Conservation (phyloP, 2,329 filamentous ascomycete species). For the Neofusicoccum umdonicola region DNA sequence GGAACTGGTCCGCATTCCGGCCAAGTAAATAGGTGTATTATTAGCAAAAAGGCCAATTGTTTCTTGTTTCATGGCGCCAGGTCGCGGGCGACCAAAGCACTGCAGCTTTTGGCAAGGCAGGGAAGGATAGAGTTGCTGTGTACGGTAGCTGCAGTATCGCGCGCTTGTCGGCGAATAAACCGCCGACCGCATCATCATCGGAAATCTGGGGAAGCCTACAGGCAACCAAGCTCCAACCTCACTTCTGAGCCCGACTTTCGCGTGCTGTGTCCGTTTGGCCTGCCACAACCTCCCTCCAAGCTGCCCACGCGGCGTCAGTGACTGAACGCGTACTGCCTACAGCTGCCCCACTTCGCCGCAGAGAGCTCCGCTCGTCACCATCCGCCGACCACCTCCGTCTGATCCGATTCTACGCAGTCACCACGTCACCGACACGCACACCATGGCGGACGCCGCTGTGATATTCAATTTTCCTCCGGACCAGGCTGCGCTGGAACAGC, state of each 20-base stretch:
- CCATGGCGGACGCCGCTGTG: slow-evolving; percentile 9
- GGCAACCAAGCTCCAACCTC: slow-evolving; percentile 12
- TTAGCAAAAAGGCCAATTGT: neutral
- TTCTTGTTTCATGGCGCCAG: neutral
- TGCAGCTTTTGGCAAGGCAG: neutral
- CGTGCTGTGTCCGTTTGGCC: neutral
- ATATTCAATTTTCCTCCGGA: slow-evolving; percentile 16
- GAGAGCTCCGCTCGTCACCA: slow-evolving; percentile 10
- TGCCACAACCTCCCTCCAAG: neutral
- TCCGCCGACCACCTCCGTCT: neutral
- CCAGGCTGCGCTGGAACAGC: slow-evolving; percentile 5
- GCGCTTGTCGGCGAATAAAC: slow-evolving; percentile 7
- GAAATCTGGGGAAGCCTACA: slow-evolving; percentile 17
- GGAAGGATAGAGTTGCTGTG: neutral
- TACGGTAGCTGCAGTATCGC: neutral
- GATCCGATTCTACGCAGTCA: neutral
- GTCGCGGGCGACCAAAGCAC: neutral
- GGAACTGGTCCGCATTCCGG: neutral
- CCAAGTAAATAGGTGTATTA: neutral
- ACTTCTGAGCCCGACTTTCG: neutral
- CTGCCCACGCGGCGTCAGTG: neutral
- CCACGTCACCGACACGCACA: neutral
- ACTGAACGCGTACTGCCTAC: neutral
- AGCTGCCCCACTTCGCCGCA: slow-evolving; percentile 2
- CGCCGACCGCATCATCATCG: slow-evolving; percentile 16